Base-by-base conservation (phyloP, 495 filamentous ascomycete species). In the Aspergillus cristatus region DNA sequence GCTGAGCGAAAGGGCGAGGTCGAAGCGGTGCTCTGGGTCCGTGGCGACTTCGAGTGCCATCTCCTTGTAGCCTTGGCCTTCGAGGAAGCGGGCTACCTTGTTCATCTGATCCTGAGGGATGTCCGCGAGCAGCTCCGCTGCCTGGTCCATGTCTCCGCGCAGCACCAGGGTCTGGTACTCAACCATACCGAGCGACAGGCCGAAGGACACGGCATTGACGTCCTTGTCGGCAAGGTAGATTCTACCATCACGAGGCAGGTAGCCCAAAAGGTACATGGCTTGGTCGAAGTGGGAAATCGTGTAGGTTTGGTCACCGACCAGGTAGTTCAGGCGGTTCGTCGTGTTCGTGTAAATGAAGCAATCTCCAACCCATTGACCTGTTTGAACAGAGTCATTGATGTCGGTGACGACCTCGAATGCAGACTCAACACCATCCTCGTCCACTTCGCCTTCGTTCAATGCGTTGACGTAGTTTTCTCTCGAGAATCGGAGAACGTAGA, bases 341-440 rank as follows among this genome's bases (percentile, higher is more conserved):
- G 77, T 81, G 68, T 88, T 97, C 18, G 91, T 96, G 70, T 97
- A 99, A 55, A 97, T 89, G 70, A 99, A 91, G 65, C 89, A 94
- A 60, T 99, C 91, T 16, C 91, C 91, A 40, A 99, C 81, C 91
- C 91, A 99, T 65, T 91, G 80, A 32, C 87, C 91, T n/a, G 93
- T 95, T 33, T 84, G 81, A 31, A 97, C 85, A 44, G 74, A 82
- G 65, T 98, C 93, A 41, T 84, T 88, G 57, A 96, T 87, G 53
- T 96, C 91, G 15, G 87, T 93, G 34, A 96, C 80, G 25, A 94
- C 79, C 46, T 96, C 91, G 50, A 98, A 94, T 14, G 91, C 91
- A n/a, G 86, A 75, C 65, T 98, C 93, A 29, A 96, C 93, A 32
- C 91, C 91, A 62, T 98, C 93, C 38, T 97, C 93, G 40, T 96